Evolutionary conservation across 176 grass and related monocot genomes (phyloP).

Genomic region (Cocos nucifera): DNA sequence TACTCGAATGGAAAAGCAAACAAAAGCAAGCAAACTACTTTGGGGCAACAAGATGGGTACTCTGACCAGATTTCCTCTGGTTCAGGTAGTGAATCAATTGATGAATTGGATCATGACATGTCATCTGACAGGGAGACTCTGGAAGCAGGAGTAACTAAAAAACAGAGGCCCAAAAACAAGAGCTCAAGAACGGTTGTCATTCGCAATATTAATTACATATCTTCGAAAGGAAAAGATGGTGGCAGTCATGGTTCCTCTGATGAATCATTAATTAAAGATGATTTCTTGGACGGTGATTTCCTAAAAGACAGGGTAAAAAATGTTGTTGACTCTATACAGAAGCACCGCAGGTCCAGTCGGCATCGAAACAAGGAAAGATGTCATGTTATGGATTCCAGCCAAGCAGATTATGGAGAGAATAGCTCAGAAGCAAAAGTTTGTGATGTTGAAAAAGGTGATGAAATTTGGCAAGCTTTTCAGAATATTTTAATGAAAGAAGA

Average conservation of each 20-base stretch:
- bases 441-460: neutral
- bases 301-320: constrained; percentile 1
- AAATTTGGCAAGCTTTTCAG: constrained; percentile 2
- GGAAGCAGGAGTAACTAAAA: neutral
- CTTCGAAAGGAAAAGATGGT: constrained; percentile 1
- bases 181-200: constrained; percentile 1
- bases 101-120: neutral
- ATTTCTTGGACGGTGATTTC: neutral
- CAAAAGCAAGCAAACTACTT: neutral
- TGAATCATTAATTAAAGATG: neutral
- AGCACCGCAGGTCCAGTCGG: neutral
- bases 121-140: neutral
- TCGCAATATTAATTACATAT: constrained; percentile 4
- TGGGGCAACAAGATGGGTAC: neutral
- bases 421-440: neutral
- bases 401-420: neutral
- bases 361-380: neutral
- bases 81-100: neutral
- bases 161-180: neutral
- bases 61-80: neutral
- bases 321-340: neutral
- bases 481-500: constrained; percentile 5
- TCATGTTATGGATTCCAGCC: neutral
- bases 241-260: neutral
- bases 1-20: neutral